Base-by-base conservation (phyloP, 352 stramenopile species). In the Pythium aquatile region DNA sequence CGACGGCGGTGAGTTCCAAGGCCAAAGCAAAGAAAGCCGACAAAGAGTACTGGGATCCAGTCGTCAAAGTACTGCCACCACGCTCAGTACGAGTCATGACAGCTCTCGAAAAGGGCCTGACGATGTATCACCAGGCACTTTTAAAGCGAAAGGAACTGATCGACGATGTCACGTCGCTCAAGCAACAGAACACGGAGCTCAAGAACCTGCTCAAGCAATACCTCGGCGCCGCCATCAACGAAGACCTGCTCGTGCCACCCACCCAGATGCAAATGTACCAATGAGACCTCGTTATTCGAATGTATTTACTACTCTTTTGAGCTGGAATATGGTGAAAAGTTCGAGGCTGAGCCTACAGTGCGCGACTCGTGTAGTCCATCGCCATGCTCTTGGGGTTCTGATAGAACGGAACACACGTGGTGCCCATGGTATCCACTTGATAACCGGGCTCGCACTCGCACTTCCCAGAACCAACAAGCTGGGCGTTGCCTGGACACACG, bases 141-240 rank as follows among this genome's bases (percentile, higher is more conserved):
- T 63, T 87, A 56, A 78, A 88, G 14, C 78, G 92, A 46, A 93
- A 95, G 55, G 73, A 85, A 17, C 72, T 87, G 17, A 90, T 97
- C 46, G 73, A 94, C 48, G 79, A 96, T 30, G 85, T 98, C 13
- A 78, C 70, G 5, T 65, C 55, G 30, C 84, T 98, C 42, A 83
- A 91, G 54, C 58, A 66, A 35, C 87, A 98, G 65, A 98, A 98
- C 62, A 64, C 69, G 13, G 80, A 98, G 74, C 86, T 98, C 59
- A 97, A 97, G 74, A 78, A 72, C 28, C 66, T 98, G 26, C 74
- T 98, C 33, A 94, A 96, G 55, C 85, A 97, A 54, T 97, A 98
- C 61, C 68, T 97, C 11, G 83, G 80, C 24, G 84, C 83, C 4
- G 68, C 82, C 10, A 90, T 94, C 64, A 93, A 94, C 68, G 83